Base-by-base conservation (phyloP, 2,329 filamentous ascomycete species). In the Calonectria naviculata region DNA sequence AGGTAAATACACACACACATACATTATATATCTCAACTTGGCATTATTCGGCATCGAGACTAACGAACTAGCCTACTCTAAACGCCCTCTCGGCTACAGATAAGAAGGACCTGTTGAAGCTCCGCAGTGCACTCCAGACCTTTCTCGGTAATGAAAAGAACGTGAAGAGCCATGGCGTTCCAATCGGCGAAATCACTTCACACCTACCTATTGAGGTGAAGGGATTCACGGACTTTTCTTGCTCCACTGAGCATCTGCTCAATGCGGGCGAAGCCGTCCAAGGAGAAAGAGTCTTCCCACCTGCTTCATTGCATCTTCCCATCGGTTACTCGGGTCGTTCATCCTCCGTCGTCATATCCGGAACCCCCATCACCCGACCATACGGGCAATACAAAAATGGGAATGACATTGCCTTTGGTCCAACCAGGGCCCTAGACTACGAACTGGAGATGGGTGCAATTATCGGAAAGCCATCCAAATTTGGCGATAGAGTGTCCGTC, bases 171-270 rank as follows among this genome's bases (percentile, higher is more conserved):
- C 19, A 61, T 17, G 67, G 67, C 4, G 41, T 44, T 26, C 61
- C 67, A 12, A 34, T 61, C 21, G n/a, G 34, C 19, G 61, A 69
- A 17, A 74, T 74, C 0, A 73, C 21, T 80, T 80, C 90, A 73
- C 87, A 91, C 75, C 76, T 92, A 0, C 91, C 91, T 0, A 80
- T 93, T 42, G 78, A 82, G 4, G 86, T 90, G 21, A 84, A 84
- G 5, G 89, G 67, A 3, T 71, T 12, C 15, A 49, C 84, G 52
- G 90, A 91, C 78, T 91, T 90, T 79, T 89, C 86, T 2, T 89
- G 87, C 67, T 88, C 86, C 0, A 81, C 85, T 10, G 85, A 89
- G 52, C 89, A 91, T 71, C 84, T 87, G 31, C 82, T 85, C 58
- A 91, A 90, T 54, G 87, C 85, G 21, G 81, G 83, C 0, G 82